Evolutionary conservation across 1,284 basidiomycete species (phyloP), one percentile per base, ranked within the genome.

Genomic region (Sanghuangporus weigelae): DNA sequence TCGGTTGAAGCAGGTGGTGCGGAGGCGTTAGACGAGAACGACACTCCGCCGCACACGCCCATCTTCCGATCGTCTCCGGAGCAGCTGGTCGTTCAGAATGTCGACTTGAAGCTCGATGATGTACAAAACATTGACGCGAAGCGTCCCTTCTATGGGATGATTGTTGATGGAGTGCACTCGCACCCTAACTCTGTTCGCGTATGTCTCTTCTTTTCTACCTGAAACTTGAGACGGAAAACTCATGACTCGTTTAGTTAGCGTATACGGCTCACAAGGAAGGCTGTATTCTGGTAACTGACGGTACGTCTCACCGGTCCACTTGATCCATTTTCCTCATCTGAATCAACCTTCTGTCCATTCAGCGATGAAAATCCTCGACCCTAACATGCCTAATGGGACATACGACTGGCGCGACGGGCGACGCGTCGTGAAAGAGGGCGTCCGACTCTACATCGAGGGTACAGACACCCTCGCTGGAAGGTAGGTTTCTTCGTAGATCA

Each of bases 291-390:
- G 89, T 96, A 59, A 95, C 93, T 0, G 94, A 96, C 75, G 92
- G 91, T 93, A 55, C 63, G 71, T 69, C 11, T 38, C 7, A 12
- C 19, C 14, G 23, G 7, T 1, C 16, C 4, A 19, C 2, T 16
- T 2, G 16, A 46, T 44, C 74, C 67, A 16, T 46, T 56, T 11
- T 2, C 50, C 39, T 46, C 56, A 16, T 38, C 50, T 51, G 7
- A 49, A n/a, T 23, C 2, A 57, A 53, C 12, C 16, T 44, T 10
- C 42, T 16, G 40, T 60, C 42, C 62, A 40, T 53, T 36, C 66
- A 92, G 92, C 92, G 2, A 90, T 93, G 86, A 90, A 89, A 69
- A 89, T 94, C 68, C 81, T 96, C 56, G 93, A 96, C 74, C 94
- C 93, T 2, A 79, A 87, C 69, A 83, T 95, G 48, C 81, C 84